Evolutionary conservation across 805 yeast genomes (phyloP).

Genomic region (Wickerhamiella alocasiicola): DNA sequence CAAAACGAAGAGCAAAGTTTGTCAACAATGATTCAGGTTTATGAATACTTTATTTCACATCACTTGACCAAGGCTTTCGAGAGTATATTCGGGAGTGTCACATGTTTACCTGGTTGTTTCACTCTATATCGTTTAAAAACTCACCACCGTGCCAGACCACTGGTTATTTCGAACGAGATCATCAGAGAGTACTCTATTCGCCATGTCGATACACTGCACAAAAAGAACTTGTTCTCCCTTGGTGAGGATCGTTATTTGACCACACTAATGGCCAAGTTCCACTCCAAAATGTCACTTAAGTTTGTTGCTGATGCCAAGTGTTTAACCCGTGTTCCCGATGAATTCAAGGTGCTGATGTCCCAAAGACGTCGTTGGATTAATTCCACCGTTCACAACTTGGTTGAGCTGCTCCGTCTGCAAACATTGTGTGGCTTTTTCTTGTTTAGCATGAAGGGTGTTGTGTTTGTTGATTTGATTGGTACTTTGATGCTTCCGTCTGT

Average conservation of each 20-base stretch:
- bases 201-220: conserved; percentile 46
- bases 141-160: conserved; percentile 40
- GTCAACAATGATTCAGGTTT: conserved; percentile 50
- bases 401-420: conserved; percentile 42
- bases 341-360: conserved; percentile 43
- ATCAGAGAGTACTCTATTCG: conserved; percentile 45
- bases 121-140: conserved; percentile 39
- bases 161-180: conserved; percentile 48
- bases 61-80: conserved; percentile 54
- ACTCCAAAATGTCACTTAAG: conserved; percentile 42
- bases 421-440: conserved; percentile 53
- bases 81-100: conserved; percentile 48
- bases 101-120: conserved; percentile 58
- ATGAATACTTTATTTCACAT: conserved; percentile 52
- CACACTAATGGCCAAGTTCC: conserved; percentile 44
- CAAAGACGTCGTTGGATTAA: conserved; percentile 61
- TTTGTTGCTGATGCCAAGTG: conserved; percentile 49
- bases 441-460: conserved; percentile 48
- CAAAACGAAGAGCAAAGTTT: conserved; percentile 40
- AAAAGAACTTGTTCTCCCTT: conserved; percentile 45
- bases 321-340: conserved; percentile 45
- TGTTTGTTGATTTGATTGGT: conserved; percentile 44
- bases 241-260: conserved; percentile 53
- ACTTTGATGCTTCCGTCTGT: conserved; percentile 50
- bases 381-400: conserved; percentile 50